phyloP scores from a whole-genome alignment of 163 green algal genomes.

The Volvox carteri region DNA sequence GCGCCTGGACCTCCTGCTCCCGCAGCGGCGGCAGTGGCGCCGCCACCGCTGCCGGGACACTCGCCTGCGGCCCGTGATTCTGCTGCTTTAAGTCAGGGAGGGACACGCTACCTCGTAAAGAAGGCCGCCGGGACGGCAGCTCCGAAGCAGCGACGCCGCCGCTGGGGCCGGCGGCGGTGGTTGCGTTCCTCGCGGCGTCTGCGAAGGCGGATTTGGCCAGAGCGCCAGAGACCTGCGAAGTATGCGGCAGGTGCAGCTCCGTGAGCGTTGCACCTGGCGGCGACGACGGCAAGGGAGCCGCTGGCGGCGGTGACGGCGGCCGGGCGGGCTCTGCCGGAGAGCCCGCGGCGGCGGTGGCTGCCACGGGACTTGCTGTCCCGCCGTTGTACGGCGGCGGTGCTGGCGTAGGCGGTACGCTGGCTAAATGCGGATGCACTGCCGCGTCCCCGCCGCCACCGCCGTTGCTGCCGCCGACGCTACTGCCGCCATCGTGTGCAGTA shows the following conservation, averaged over 20 bases:
- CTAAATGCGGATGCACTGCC: neutral
- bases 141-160: neutral
- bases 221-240: neutral
- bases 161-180: neutral
- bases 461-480: neutral
- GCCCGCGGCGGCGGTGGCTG: neutral
- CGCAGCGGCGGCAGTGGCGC: neutral
- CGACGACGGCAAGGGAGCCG: neutral
- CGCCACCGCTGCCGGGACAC: too few relatives aligned
- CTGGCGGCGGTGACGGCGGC: neutral
- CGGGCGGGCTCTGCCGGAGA: too few relatives aligned
- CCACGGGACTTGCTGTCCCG: neutral
- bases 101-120: neutral
- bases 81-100: slow-evolving; percentile 7
- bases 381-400: neutral
- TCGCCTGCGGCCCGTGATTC: neutral
- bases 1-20: neutral
- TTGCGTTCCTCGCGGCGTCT: neutral
- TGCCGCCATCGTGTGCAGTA: too few relatives aligned
- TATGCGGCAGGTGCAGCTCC: neutral
- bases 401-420: neutral
- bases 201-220: neutral
- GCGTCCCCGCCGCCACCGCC: neutral
- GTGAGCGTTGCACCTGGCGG: neutral
- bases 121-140: neutral